These are phyloP conservation scores for Hyaloperonospora arabidopsidis DNA, from an alignment of 352 stramenopile species.

Conservation along the genomic window DNA sequence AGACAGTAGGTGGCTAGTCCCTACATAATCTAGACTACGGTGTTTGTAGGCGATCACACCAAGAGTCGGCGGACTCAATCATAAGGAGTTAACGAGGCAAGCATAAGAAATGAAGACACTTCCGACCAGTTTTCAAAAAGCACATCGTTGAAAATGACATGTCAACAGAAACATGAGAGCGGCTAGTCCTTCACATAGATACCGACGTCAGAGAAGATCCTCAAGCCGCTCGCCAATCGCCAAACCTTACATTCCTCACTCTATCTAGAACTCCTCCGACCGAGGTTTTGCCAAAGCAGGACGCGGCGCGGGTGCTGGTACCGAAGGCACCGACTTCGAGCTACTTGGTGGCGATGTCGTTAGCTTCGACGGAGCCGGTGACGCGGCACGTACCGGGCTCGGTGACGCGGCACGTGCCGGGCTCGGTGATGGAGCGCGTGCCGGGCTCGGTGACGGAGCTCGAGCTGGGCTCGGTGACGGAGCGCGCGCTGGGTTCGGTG, in stretches of 20 bases:
- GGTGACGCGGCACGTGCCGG: no score
- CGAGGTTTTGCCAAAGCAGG: slow-evolving; percentile 17
- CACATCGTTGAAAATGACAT: slow-evolving; percentile 24
- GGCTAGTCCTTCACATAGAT: slow-evolving; percentile 30
- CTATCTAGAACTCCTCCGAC: slow-evolving; percentile 43
- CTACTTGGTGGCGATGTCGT: slow-evolving; percentile 12
- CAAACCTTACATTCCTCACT: slow-evolving; percentile 17
- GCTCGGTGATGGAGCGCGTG: no score
- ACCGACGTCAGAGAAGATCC: slow-evolving; percentile 32
- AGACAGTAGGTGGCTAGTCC: no score
- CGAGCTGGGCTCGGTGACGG: slow-evolving; percentile 22
- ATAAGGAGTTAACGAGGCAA: not conserved
- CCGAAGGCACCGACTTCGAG: slow-evolving; percentile 18
- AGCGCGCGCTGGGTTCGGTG: slow-evolving; percentile 25
- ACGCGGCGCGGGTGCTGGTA: slow-evolving; percentile 22
- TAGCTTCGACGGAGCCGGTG: slow-evolving; percentile 16
- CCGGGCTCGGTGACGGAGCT: slow-evolving; percentile 10
- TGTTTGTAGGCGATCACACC: no score
- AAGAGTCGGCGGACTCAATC: not conserved
- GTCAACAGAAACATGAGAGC: slow-evolving; percentile 25
- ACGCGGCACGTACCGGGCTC: slow-evolving; percentile 15
- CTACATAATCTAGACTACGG: no score
- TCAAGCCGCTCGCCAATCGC: slow-evolving; percentile 23
- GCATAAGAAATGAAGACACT: slow-evolving; percentile 10
- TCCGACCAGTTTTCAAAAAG: slow-evolving; percentile 18